phyloP scores from a whole-genome alignment of 768 basidiomycete genomes.

The Rhizopogon vulgaris region DNA sequence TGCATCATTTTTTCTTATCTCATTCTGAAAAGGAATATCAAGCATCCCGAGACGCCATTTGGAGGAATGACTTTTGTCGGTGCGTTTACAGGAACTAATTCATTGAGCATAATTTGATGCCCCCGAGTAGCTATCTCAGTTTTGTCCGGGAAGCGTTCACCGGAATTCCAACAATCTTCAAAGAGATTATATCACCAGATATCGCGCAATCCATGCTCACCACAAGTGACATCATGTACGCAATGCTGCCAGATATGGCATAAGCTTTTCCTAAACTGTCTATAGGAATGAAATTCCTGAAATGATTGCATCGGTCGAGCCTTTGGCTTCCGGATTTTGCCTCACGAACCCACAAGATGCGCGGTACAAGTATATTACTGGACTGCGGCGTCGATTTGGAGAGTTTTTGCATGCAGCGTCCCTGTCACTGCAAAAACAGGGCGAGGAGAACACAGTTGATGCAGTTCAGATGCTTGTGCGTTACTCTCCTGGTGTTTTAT shows the following conservation, averaged over 20 bases:
- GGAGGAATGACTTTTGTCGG: conserved; percentile 88
- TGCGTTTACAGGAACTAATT: conserved; percentile 22
- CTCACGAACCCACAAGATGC: conserved; percentile 61
- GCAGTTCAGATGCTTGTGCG: conserved; percentile 46
- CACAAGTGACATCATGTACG: conserved; percentile 68
- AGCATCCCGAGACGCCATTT: conserved; percentile 47
- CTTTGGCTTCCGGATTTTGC: conserved; percentile 61
- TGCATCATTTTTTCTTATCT: neutral
- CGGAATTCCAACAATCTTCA: conserved; percentile 63
- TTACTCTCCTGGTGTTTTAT: neutral
- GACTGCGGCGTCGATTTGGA: conserved; percentile 58
- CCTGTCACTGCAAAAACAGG: conserved; percentile 58
- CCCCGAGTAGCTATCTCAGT: conserved; percentile 47
- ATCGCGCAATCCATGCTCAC: conserved; percentile 36
- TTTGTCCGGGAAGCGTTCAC: conserved; percentile 71
- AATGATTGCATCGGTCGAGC: conserved; percentile 62
- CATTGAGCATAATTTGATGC: neutral
- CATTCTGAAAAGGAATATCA: neutral
- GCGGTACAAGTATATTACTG: conserved; percentile 53
- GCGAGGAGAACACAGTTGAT: conserved; percentile 78
- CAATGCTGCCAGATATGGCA: neutral
- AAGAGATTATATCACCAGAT: conserved; percentile 46
- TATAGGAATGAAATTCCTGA: conserved; percentile 67
- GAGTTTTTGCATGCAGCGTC: conserved; percentile 69
- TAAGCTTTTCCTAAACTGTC: neutral